A percentile compares a stretch with the other conserved stretches of the same genome.
These are phyloP conservation scores for Fraxinus xanthoxyloides DNA, from an alignment of 305 asterid species.

Conservation along the genomic window DNA sequence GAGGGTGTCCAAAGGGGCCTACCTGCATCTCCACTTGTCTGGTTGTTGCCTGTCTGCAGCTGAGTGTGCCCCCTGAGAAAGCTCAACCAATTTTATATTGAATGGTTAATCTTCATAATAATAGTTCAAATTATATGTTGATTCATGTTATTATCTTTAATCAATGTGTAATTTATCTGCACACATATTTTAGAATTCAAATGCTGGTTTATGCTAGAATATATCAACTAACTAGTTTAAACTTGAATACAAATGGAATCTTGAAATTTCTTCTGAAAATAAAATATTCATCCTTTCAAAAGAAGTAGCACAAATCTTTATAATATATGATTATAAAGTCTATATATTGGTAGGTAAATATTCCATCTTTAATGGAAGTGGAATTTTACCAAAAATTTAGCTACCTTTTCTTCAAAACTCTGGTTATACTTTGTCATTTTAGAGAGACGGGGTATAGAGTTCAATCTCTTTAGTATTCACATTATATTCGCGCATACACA, in stretches of 20 bases:
- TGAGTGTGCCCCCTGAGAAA: not conserved
- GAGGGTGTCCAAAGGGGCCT: not conserved
- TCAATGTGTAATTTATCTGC: not conserved
- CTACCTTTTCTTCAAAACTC: not conserved
- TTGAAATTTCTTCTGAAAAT: too few species aligned
- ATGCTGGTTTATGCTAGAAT: not conserved
- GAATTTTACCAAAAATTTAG: not conserved
- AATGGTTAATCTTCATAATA: not conserved
- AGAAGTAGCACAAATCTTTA: not conserved
- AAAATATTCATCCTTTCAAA: too few species aligned
- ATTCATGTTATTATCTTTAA: not conserved
- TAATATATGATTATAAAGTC: too few species aligned
- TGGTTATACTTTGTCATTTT: not conserved
- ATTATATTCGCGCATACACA: not conserved
- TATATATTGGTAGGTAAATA: too few species aligned
- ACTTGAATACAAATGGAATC: not conserved
- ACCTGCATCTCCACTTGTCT: not conserved
- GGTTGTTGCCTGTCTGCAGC: not conserved
- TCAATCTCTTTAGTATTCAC: not conserved
- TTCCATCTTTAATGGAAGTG: not conserved
- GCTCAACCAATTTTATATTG: not conserved
- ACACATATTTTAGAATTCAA: not conserved
- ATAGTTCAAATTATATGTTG: not conserved
- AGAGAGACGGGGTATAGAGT: not conserved
- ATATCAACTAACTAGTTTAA: not conserved